Evolutionary conservation across 1,284 basidiomycete genomes (phyloP), one percentile per base, ranked within the genome.

Genomic region (Ganoderma lingzhi): DNA sequence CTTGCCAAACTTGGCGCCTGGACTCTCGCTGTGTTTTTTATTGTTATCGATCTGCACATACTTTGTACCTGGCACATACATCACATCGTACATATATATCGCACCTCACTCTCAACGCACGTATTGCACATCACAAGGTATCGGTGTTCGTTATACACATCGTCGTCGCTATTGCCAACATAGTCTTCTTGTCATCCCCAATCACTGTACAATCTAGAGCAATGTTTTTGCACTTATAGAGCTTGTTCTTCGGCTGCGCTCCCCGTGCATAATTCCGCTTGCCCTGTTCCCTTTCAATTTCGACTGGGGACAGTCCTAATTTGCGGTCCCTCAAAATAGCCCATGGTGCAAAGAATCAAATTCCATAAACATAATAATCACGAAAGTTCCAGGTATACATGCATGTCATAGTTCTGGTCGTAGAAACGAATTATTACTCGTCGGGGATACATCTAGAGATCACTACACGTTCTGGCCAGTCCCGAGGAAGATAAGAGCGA

Each of bases 401-500:
- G 53, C 55, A 66, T 61, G 63, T 68, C 53, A 63, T 64, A 64
- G 67, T 64, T 62, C 66, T 63, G 32, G 58, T 64, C 63, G 39
- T 65, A 44, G 32, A 15, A 12, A 45, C 30, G 19, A 32, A 59
- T 67, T 51, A 69, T 69, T 67, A 70, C 42, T 48, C 30, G 58
- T 59, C 32, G 51, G 65, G 44, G 60, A 64, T 73, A 73, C 72
- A 73, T 61, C 62, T 68, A 66, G 17, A 30, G 63, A 37, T 62
- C 70, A 69, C 69, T 71, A 71, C 68, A 69, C 41, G 51, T 63
- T 67, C 63, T 55, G 61, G 66, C 30, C 63, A 63, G 67, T 67
- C 71, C 65, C 58, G 44, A 55, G 39, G 45, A 69, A 65, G 35
- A 69, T 68, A 73, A 66, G 70, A 73, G 70, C 72, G 71, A 68